phyloP scores from a whole-genome alignment of 2,329 filamentous ascomycete genomes.

The Colletotrichum melonis region DNA sequence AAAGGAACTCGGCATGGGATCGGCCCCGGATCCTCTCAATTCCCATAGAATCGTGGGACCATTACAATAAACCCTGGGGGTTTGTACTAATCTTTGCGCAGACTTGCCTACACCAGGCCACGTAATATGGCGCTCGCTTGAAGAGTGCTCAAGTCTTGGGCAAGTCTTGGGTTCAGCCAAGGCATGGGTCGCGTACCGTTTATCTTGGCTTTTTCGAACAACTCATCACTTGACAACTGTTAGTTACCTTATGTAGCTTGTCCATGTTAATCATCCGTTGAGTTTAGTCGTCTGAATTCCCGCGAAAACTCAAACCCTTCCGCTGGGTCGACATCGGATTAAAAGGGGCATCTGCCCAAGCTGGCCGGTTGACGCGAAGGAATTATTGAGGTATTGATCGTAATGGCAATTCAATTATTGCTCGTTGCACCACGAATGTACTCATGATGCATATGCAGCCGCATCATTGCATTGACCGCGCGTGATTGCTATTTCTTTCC shows the following conservation, averaged over 20 bases:
- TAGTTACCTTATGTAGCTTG: neutral
- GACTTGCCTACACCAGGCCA: neutral
- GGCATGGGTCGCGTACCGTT: neutral
- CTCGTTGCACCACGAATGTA: too few relatives aligned
- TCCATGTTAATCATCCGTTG: neutral
- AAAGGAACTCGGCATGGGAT: neutral
- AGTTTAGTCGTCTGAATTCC: neutral
- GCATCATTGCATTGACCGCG: too few relatives aligned
- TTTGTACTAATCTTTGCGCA: neutral
- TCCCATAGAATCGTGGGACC: neutral
- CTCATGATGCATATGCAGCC: too few relatives aligned
- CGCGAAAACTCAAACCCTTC: neutral
- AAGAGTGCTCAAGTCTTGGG: neutral
- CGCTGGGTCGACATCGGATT: conserved; percentile 3
- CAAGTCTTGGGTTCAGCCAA: neutral
- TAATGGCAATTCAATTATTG: too few relatives aligned
- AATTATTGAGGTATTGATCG: neutral
- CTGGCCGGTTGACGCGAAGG: neutral
- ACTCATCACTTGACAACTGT: conserved; percentile 3
- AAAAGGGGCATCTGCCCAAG: neutral
- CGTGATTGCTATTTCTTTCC: neutral
- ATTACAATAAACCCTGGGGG: neutral
- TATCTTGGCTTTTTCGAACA: conserved; percentile 10
- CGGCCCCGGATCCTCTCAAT: neutral
- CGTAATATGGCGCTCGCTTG: neutral